Base-by-base conservation (phyloP, 345 rosid species). In the Syzygium grande region DNA sequence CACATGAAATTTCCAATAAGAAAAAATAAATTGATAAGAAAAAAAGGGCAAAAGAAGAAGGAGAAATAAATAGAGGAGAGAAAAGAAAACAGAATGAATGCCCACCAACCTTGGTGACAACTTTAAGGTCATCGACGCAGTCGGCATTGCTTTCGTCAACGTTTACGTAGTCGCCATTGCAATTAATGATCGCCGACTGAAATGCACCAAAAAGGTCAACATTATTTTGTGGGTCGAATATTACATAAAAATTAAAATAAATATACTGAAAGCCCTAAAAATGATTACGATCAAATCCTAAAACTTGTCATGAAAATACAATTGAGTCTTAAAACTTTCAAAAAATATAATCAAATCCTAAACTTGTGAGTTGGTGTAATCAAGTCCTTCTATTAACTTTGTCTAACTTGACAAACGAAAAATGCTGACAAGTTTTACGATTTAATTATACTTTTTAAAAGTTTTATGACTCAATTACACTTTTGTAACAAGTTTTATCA, bases 101-200 rank as follows among this genome's bases (percentile, higher is more conserved):
- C 79, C 79, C 19, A 30, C 87, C 63, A 46, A 89, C 92, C 61
- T 41, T 29, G 11, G 61, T 17, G 51, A 89, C 55, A 41, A 17
- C 52, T 41, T 52, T 38, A 23, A 89, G 85, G 51, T 85, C 92
- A 29, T 52, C 11, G 77, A 85, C 51, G 38, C 91, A 91, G 7
- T 52, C 56, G 27, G 80, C 30, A 52, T 88, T 85, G 51, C 87
- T 86, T 22, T 49, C 85, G 85, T 87, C 85, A 59, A 87, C 63
- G n/a, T 88, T 38, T 7, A 63, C 8, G 29, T 88, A 89, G 23
- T 88, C 89, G 6, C 91, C 92, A 21, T 84, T 84, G 88, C 92
- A 91, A 55, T 84, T 58, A 10, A 1, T 43, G 65, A 52, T 86
- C 43, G 84, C 85, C 3, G 90, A 85, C 92, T 89, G 41, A 3